Evolutionary conservation across 2,329 filamentous ascomycete species (phyloP), one percentile per base, ranked within the genome.

Genomic region (Fusarium phyllophilum): DNA sequence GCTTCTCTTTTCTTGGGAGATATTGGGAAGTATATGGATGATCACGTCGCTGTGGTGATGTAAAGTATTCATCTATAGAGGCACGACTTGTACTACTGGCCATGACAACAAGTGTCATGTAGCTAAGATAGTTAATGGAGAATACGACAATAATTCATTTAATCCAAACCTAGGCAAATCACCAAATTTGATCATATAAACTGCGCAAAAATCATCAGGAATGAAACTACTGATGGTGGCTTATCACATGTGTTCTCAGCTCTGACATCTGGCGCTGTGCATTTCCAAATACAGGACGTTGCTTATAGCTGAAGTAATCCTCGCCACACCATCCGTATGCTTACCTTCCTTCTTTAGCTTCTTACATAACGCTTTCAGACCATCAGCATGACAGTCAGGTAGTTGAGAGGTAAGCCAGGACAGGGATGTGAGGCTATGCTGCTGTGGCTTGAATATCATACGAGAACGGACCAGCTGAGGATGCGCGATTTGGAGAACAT

Each of bases 121-220:
- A 33, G 4, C 11, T 22, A 52, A 20, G 18, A 52, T 26, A 52
- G n/a, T 52, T 22, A 1, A 22, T 15, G 17, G 4, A 15, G 31
- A 52, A 15, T 36, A 20, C 3, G 5, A 18, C 0, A 3, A 49
- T n/a, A 8, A 33, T 6, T 49, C 4, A 3, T 13, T 24, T 7
- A 2, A 18, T 9, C 2, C 14, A 0, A 1, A 33, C 8, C 3
- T 22, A 0, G 5, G 1, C 10, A 49, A 8, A n/a, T 3, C 1
- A n/a, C 3, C 20, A 12, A 17, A 6, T 1, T 5, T 29, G 26
- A 5, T 31, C 26, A 24, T 6, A 44, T 8, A 17, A 5, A 31
- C 10, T 10, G 20, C 3, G 4, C 6, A n/a, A 17, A 22, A 1
- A 6, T 22, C 6, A 2, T 12, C 20, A 48, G 31, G 14, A 48